Evolutionary conservation across 768 basidiomycete genomes (phyloP), one percentile per base, ranked within the genome.

Genomic region (Auricularia sp.): DNA sequence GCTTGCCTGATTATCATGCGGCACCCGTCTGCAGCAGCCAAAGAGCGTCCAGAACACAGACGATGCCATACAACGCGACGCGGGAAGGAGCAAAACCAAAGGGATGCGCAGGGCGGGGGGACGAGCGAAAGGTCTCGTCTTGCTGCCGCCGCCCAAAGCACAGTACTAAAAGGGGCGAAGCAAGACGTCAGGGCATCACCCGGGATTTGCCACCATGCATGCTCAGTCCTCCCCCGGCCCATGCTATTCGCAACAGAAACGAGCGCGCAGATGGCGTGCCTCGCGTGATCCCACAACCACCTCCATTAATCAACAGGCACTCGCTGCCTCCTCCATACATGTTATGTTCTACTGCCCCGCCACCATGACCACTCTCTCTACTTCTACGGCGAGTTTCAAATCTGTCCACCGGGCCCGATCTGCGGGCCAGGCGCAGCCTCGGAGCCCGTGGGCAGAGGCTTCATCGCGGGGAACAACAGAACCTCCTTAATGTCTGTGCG

Each of bases 391-490:
- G 18, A 44, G 43, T 51, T 18, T 59, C 65, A 68, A 36, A 68
- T 62, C 56, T 68, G 67, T 29, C 66, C 69, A 21, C 69, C 64
- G n/a, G 73, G 71, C 3, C 67, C 70, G 16, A 71, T 73, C 56
- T 59, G 56, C 18, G 75, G 69, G 35, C 72, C 73, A 14, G 74
- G 68, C 21, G 72, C 69, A 3, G 73, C 69, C 0, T 77, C 80
- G 64, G 87, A 86, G 56, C 56, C 56, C 29, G 56, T 34, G 11
- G 56, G 56, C 42, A 83, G 77, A 6, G 93, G 94, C 83, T 93
- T 92, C 94, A 98, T 97, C 1, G 94, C 95, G 21, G 94, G 93
- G 91, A 98, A 98, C 54, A 96, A 76, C 43, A 98, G 77, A 42
- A 98, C 94, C 73, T 96, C 94, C 83, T 98, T 98, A 82, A 96